Conservation (phyloP, 2,329 filamentous ascomycete species). For the Pseudocercospora eumusae region DNA sequence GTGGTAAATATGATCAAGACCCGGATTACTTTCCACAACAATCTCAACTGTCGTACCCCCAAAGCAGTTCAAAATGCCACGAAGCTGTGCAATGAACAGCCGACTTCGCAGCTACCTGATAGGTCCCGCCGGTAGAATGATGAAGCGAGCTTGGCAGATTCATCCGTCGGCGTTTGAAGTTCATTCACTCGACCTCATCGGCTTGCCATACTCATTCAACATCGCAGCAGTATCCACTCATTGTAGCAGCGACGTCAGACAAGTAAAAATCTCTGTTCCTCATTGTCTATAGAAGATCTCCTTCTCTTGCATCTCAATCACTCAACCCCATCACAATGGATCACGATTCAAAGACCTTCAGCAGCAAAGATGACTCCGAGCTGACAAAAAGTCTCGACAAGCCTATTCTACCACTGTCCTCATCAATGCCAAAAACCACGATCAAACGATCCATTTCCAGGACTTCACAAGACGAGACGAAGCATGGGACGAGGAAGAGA, state of each 20-base stretch:
- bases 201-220: background rate
- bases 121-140: constrained; percentile 13
- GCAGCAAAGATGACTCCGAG: constrained; percentile 11
- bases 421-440: background rate
- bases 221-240: constrained; percentile 11
- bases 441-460: constrained; percentile 14
- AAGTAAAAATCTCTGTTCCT: constrained; percentile 5
- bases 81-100: constrained; percentile 8
- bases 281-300: constrained; percentile 3
- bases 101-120: constrained; percentile 11
- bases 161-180: constrained; percentile 14
- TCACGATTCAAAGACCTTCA: constrained; percentile 4
- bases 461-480: constrained; percentile 14
- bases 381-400: constrained; percentile 16
- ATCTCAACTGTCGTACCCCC: constrained; percentile 13
- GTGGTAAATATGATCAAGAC: background rate
- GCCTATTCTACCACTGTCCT: background rate
- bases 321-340: constrained; percentile 7
- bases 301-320: background rate
- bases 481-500: constrained; percentile 17
- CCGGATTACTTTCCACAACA: constrained; percentile 1
- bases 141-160: constrained; percentile 8
- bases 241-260: constrained; percentile 8
- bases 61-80: constrained; percentile 14
- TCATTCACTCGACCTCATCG: constrained; percentile 1